phyloP scores from a whole-genome alignment of 2,329 filamentous ascomycete species.

The Aspergillus latus region DNA sequence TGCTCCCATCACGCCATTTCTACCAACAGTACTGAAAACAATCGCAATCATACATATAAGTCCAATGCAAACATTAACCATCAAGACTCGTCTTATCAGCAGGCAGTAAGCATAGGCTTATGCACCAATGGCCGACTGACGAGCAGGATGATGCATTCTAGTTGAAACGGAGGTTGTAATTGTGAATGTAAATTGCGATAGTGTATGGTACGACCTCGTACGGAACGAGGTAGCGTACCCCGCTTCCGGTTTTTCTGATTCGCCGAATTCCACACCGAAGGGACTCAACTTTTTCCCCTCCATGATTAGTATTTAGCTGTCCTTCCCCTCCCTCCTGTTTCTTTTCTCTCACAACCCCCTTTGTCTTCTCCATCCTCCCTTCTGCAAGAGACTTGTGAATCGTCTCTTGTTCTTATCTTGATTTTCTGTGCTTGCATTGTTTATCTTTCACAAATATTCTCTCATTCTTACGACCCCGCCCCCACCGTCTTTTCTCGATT shows the following conservation, averaged over 20 bases:
- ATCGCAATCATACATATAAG: not conserved
- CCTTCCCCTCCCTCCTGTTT: constrained; percentile 4
- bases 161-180: not conserved
- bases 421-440: constrained; percentile 15
- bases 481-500: constrained; percentile 13
- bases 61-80: not conserved
- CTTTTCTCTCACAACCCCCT: constrained; percentile 23
- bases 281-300: constrained; percentile 15
- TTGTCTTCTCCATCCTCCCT: constrained; percentile 23
- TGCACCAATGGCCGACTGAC: not conserved
- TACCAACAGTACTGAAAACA: not conserved
- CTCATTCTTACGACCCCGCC: constrained; percentile 8
- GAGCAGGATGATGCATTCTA: not conserved
- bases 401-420: constrained; percentile 23
- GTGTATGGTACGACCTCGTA: constrained; percentile 7
- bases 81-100: not conserved
- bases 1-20: constrained; percentile 8
- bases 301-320: constrained; percentile 9
- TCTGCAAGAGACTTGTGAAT: constrained; percentile 27
- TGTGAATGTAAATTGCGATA: not conserved
- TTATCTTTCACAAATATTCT: constrained; percentile 9
- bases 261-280: constrained; percentile 14
- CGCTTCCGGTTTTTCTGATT: constrained; percentile 13
- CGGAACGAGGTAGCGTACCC: not conserved
- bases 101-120: not conserved